These are phyloP conservation scores for Thalia dealbata DNA, from an alignment of 176 grass and related monocot genomes.

Conservation along the genomic window DNA sequence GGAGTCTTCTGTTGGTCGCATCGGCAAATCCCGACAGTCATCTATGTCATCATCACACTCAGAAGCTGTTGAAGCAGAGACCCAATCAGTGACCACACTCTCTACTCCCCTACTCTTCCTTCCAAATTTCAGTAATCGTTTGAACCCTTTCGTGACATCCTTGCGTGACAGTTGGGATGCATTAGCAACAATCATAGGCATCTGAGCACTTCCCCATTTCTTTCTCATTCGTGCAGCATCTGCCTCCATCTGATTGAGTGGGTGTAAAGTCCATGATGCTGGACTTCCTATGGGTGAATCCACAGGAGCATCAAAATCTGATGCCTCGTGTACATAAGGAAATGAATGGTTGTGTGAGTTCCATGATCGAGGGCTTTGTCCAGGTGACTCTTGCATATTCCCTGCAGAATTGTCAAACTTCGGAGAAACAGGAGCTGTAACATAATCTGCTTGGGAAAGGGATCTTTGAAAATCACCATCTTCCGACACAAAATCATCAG, in stretches of 20 bases:
- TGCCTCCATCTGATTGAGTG: slow-evolving; percentile 55
- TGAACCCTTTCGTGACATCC: slow-evolving; percentile 91
- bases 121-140: slow-evolving; percentile 95
- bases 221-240: slow-evolving; percentile 81
- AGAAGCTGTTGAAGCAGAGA: slow-evolving; percentile 92
- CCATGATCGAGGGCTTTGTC: slow-evolving; percentile 44
- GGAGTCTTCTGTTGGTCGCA: slow-evolving; percentile 57
- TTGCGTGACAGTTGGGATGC: slow-evolving; percentile 62
- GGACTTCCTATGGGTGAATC: slow-evolving; percentile 73
- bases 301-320: slow-evolving; percentile 58
- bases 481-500: slow-evolving; percentile 74
- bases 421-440: slow-evolving; percentile 12
- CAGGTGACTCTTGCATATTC: slow-evolving; percentile 31
- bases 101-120: slow-evolving; percentile 69
- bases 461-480: slow-evolving; percentile 35
- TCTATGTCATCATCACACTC: slow-evolving; percentile 91
- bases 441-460: slow-evolving; percentile 27
- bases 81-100: slow-evolving; percentile 72
- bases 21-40: slow-evolving; percentile 54
- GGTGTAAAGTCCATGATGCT: slow-evolving; percentile 74
- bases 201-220: slow-evolving; percentile 88
- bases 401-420: slow-evolving; percentile 36
- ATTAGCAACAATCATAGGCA: slow-evolving; percentile 52
- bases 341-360: slow-evolving; percentile 39
- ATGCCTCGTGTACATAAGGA: slow-evolving; percentile 57